Base-by-base conservation (phyloP, 2,329 filamentous ascomycete species). In the Penicillium aurantiogriseum region DNA sequence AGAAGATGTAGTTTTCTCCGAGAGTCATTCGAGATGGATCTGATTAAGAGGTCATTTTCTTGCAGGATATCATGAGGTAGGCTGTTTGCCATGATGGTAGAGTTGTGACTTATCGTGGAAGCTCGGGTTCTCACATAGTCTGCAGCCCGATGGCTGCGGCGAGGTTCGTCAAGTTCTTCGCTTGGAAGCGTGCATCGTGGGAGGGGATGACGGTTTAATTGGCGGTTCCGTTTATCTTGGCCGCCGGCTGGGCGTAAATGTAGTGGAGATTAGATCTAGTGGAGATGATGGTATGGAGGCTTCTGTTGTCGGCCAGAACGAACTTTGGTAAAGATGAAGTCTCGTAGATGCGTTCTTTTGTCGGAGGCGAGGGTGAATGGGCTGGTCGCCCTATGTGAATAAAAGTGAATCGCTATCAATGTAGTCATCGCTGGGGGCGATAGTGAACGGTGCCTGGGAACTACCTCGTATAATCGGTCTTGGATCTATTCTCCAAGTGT, bases 21-120 rank as follows among this genome's bases (percentile, higher is more conserved):
- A 10, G 0, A 2, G n/a, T 46, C 2, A 6, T 23, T 23, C 7
- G 4, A 3, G 15, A 23, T 15, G 5, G 13, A 19, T 9, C 6
- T 21, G 27, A 15, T 31, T 31, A 9, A 46, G 10, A 33, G 4
- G n/a, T 8, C 27, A 23, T 10, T 5, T 6, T 23, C 21, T 9
- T 13, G 7, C 8, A 6, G 1, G 4, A 19, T 21, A 15, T 31
- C 7, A 23, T 7, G 19, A 23, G 2, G 6, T 7, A 33, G 8
- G 8, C 9, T 10, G 7, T 23, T 13, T 33, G n/a, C 13, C 7
- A 17, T 21, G 11, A 17, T 2, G 4, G 29, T 2, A 47, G 0
- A 2, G 5, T 4, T n/a, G 0, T n/a, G 3, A 4, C 13, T 11
- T n/a, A 2, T n/a, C 3, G 19, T 46, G 5, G 11, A 35, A n/a